phyloP scores from a whole-genome alignment of 2,329 filamentous ascomycete species.

The Paecilomyces sp. region DNA sequence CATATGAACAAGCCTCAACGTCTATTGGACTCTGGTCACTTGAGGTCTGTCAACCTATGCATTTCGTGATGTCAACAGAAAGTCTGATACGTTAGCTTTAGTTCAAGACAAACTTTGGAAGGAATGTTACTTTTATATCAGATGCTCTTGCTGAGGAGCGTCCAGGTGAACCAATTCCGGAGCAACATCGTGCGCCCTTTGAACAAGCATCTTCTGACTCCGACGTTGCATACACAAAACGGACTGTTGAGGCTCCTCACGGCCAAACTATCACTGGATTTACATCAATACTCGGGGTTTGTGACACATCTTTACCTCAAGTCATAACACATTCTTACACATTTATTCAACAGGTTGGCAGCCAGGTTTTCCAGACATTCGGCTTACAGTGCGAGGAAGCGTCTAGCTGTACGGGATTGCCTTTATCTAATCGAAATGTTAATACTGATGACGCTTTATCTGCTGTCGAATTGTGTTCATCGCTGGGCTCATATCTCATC shows the following conservation, averaged over 20 bases:
- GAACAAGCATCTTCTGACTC: neutral
- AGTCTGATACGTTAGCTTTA: neutral
- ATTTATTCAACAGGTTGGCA: too few species aligned
- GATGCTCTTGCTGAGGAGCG: neutral
- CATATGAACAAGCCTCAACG: neutral
- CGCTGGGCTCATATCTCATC: too few species aligned
- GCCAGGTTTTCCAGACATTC: too few species aligned
- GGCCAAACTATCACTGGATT: slow-evolving; percentile 2
- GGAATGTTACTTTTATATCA: neutral
- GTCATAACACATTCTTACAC: too few species aligned
- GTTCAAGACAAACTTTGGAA: slow-evolving; percentile 1
- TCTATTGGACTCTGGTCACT: neutral
- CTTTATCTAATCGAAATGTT: neutral
- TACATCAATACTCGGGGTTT: slow-evolving; percentile 1
- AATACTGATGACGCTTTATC: neutral
- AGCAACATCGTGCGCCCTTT: neutral
- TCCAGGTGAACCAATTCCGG: neutral
- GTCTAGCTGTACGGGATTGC: neutral
- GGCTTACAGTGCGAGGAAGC: too few species aligned
- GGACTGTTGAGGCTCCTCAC: neutral
- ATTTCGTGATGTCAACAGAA: neutral
- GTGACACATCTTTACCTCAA: neutral
- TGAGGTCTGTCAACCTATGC: neutral
- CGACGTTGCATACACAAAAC: neutral
- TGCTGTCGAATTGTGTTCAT: too few species aligned